Conservation (phyloP, 2,329 filamentous ascomycete genomes). For the Fusarium nurragi region DNA sequence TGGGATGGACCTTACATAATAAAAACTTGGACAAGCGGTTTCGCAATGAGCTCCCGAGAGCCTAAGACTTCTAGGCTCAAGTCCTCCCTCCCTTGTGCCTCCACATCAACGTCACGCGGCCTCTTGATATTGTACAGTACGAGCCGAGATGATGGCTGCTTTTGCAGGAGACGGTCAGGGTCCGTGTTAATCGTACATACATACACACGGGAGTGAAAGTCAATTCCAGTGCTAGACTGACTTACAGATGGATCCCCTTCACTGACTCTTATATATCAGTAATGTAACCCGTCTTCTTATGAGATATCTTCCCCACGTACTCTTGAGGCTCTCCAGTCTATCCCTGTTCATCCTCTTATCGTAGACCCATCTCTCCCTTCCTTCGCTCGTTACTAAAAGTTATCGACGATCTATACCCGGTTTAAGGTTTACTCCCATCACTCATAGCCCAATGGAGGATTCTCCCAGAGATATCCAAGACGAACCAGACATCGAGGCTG, state of each 20-base stretch:
- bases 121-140: slow-evolving; percentile 18
- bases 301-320: slow-evolving; percentile 23
- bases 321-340: slow-evolving; percentile 17
- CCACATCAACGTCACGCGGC: slow-evolving; percentile 38
- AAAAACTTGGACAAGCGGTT: slow-evolving; percentile 32
- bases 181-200: slow-evolving; percentile 19
- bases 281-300: slow-evolving; percentile 19
- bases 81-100: slow-evolving; percentile 24
- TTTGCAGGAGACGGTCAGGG: slow-evolving; percentile 28
- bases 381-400: slow-evolving; percentile 23
- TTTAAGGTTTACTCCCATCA: neutral
- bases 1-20: slow-evolving; percentile 38
- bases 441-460: slow-evolving; percentile 32
- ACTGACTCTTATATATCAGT: slow-evolving; percentile 28
- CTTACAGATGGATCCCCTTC: slow-evolving; percentile 12
- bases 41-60: slow-evolving; percentile 25
- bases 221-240: slow-evolving; percentile 1
- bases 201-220: neutral
- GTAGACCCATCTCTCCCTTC: slow-evolving; percentile 23
- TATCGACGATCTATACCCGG: neutral
- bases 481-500: slow-evolving; percentile 37
- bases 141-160: slow-evolving; percentile 34
- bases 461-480: slow-evolving; percentile 32
- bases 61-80: slow-evolving; percentile 26
- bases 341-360: slow-evolving; percentile 17